A percentile compares a stretch with the other conserved stretches of the same genome.
Conservation (phyloP, 352 stramenopile species). For the Pythium pyrilobum region DNA sequence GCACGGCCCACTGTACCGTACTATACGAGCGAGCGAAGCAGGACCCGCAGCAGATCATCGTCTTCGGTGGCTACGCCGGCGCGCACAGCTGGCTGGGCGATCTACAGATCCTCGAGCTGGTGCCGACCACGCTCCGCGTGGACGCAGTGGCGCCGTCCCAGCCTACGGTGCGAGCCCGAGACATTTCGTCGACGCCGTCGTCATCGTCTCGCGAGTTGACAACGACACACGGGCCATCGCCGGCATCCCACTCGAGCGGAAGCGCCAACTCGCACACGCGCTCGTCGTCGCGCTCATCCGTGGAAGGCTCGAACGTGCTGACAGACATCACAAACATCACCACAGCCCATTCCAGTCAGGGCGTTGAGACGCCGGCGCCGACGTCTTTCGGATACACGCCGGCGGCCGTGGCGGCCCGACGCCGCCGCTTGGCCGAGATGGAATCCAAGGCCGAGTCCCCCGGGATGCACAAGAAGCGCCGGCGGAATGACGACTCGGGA, state of each 20-base stretch:
- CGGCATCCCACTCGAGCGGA: slow-evolving; percentile 4
- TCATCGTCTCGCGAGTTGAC: slow-evolving; percentile 1
- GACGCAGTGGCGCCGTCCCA: neutral
- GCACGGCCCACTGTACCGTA: slow-evolving; percentile 46
- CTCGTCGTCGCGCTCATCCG: slow-evolving; percentile 20
- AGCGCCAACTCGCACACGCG: slow-evolving; percentile 6
- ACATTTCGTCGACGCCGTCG: slow-evolving; percentile 1
- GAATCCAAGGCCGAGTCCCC: slow-evolving; percentile 3
- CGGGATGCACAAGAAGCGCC: slow-evolving; percentile 3
- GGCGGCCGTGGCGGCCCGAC: slow-evolving; percentile 13
- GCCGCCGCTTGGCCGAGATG: slow-evolving; percentile 8
- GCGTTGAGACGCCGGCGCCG: too few species aligned
- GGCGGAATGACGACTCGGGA: neutral
- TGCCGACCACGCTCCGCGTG: slow-evolving; percentile 5
- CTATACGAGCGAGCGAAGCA: slow-evolving; percentile 13
- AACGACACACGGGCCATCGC: neutral
- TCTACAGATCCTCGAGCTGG: slow-evolving; percentile 40
- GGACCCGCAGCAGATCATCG: slow-evolving; percentile 30
- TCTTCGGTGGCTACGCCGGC: slow-evolving; percentile 69
- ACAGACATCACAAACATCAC: slow-evolving; percentile 65
- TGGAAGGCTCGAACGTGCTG: slow-evolving; percentile 18
- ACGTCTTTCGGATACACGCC: too few species aligned
- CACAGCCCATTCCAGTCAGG: neutral
- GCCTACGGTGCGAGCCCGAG: neutral
- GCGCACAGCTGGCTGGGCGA: slow-evolving; percentile 59